Conservation (phyloP, 805 yeast species). For the Candida corydali region DNA sequence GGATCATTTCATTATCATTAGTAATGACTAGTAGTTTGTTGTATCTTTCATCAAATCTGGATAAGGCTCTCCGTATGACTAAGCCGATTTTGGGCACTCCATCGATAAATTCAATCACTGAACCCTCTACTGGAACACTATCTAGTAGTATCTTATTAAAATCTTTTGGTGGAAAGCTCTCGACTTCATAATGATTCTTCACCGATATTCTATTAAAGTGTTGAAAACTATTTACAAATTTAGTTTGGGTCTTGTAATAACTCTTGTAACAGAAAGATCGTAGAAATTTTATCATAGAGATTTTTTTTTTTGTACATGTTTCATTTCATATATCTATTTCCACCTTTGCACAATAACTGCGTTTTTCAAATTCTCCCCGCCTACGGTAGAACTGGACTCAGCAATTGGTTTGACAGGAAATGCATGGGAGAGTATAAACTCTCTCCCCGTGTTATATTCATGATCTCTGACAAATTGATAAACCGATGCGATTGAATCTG, state of each 20-base stretch:
- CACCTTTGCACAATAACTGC: slow-evolving; percentile 91
- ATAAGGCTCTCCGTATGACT: slow-evolving; percentile 26
- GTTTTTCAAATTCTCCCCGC: slow-evolving; percentile 71
- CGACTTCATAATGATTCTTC: not conserved
- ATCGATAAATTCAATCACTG: slow-evolving; percentile 33
- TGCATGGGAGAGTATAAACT: slow-evolving; percentile 68
- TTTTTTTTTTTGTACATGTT: not conserved
- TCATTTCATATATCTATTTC: slow-evolving; percentile 29
- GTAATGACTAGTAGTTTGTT: slow-evolving; percentile 31
- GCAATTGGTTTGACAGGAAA: slow-evolving; percentile 78
- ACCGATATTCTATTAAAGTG: slow-evolving; percentile 3
- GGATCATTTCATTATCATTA: slow-evolving; percentile 23
- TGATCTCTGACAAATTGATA: slow-evolving; percentile 60
- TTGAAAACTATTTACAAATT: slow-evolving; percentile 2
- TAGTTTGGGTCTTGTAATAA: no score
- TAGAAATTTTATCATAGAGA: not conserved
- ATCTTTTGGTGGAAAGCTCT: slow-evolving; percentile 4
- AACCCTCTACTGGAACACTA: slow-evolving; percentile 28
- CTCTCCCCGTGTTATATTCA: slow-evolving; percentile 44
- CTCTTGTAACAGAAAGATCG: no score
- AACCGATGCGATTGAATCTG: slow-evolving; percentile 60
- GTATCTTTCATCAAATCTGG: slow-evolving; percentile 30
- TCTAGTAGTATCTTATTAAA: slow-evolving; percentile 5
- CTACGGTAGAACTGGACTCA: slow-evolving; percentile 52
- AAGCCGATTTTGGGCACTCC: slow-evolving; percentile 27